Base-by-base conservation (phyloP, 2,329 filamentous ascomycete species). In the Daldinia sp. region DNA sequence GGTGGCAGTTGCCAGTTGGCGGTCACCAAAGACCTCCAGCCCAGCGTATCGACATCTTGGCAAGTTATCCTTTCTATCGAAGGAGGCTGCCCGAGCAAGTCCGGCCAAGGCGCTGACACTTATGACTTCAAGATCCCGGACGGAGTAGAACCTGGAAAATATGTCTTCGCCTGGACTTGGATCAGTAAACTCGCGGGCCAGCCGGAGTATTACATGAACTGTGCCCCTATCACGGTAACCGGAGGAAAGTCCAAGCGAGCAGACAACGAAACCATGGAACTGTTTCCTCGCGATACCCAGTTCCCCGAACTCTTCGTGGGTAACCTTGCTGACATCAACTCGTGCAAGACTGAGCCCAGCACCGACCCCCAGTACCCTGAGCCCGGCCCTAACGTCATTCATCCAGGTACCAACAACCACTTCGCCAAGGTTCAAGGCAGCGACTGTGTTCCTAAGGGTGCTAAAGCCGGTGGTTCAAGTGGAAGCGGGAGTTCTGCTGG, bases 161-260 rank as follows among this genome's bases (percentile, higher is more conserved):
- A 87, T 48, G 87, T 86, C 0, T 81, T 93, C 17, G 87, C 88
- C 2, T 93, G 90, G 90, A 88, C 89, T 1, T 93, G 90, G 90
- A 84, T 91, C 74, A 91, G 91, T 49, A 89, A 87, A 53, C 72
- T 91, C 23, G 65, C 71, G 1, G 90, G 90, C 1, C 91, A 92
- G 74, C 85, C 89, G 1, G 90, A 93, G 72, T 88, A 90, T 78
- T 92, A 92, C 79, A 90, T 90, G 88, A 90, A 62, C 25, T 93
- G 90, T 67, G 87, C 87, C 1, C 87, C 88, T 0, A 77, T 92
- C 54, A 82, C 82, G 1, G 80, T 93, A 43, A 80, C 81, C 1
- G 72, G 71, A 47, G 70, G 70, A 3, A 69, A 64, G 35, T 50
- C 64, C 6, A 74, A 73, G 68, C 70, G 71, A 0, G 67, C 61